Evolutionary conservation across 2,329 filamentous ascomycete species (phyloP).

Genomic region (Cordyceps cateniannulata): DNA sequence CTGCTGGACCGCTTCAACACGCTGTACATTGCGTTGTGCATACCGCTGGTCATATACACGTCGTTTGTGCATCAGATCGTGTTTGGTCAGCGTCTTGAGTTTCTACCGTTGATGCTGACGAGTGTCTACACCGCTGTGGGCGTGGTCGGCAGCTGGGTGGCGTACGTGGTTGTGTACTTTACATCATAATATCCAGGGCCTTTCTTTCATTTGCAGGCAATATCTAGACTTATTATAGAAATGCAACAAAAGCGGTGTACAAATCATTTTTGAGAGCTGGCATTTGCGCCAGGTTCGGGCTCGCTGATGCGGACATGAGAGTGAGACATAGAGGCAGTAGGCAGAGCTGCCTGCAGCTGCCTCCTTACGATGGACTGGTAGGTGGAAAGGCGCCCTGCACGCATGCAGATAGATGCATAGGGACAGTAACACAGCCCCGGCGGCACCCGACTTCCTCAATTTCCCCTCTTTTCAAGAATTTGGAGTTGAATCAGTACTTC

Average conservation of each 20-base stretch:
- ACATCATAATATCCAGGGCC: conserved; percentile 32
- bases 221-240: background rate
- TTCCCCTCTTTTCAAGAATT: background rate
- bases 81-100: conserved; percentile 79
- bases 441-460: too few relatives aligned
- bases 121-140: conserved; percentile 91
- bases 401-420: too few relatives aligned
- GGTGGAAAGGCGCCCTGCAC: too few relatives aligned
- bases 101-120: conserved; percentile 93
- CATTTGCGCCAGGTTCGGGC: background rate
- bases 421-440: too few relatives aligned
- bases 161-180: conserved; percentile 91
- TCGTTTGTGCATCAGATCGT: conserved; percentile 76
- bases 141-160: conserved; percentile 93
- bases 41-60: conserved; percentile 84
- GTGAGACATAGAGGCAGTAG: too few relatives aligned
- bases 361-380: too few relatives aligned
- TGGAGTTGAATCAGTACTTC: too few relatives aligned
- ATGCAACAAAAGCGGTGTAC: background rate
- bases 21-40: conserved; percentile 81
- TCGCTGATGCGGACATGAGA: too few relatives aligned
- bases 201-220: background rate
- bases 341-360: too few relatives aligned
- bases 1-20: conserved; percentile 86
- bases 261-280: background rate